Conservation (phyloP, 352 stramenopile genomes). For the Phytopythium chamaehyphon region DNA sequence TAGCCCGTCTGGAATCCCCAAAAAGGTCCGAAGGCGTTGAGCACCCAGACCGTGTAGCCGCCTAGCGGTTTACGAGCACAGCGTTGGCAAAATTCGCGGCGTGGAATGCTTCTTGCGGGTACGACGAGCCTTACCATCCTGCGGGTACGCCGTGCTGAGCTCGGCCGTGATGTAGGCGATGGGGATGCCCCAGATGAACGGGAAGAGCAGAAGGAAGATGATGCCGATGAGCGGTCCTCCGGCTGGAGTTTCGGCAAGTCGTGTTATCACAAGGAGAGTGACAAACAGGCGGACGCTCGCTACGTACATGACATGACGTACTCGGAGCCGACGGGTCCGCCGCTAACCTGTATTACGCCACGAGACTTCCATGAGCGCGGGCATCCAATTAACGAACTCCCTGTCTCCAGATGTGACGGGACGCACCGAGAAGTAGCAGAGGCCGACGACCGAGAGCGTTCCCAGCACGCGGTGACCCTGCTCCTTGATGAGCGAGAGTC, state of each 20-base stretch:
- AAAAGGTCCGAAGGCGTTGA: conserved; percentile 88
- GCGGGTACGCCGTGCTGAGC: conserved; percentile 86
- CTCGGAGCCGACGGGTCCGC: conserved; percentile 35
- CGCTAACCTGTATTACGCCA: conserved; percentile 1
- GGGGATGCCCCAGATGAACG: conserved; percentile 87
- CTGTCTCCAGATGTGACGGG: neutral
- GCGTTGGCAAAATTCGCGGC: neutral
- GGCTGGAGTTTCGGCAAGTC: conserved; percentile 6
- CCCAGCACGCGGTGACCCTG: conserved; percentile 42
- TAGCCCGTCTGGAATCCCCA: conserved; percentile 83
- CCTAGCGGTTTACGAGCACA: conserved; percentile 7
- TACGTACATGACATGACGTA: conserved; percentile 37
- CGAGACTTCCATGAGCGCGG: neutral
- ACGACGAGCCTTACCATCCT: conserved; percentile 34
- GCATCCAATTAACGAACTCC: neutral
- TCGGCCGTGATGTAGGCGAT: conserved; percentile 92
- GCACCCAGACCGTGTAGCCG: conserved; percentile 89
- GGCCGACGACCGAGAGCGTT: conserved; percentile 47
- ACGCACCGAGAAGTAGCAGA: conserved; percentile 54
- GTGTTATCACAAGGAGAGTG: neutral
- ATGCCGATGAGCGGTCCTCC: conserved; percentile 72
- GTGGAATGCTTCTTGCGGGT: neutral
- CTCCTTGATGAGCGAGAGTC: conserved; percentile 36
- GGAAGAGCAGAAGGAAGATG: conserved; percentile 83
- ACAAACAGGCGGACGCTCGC: neutral